A percentile compares a stretch with the other conserved stretches of the same genome.
Conservation (phyloP, 2,329 filamentous ascomycete species). For the Aureobasidium pullulans region DNA sequence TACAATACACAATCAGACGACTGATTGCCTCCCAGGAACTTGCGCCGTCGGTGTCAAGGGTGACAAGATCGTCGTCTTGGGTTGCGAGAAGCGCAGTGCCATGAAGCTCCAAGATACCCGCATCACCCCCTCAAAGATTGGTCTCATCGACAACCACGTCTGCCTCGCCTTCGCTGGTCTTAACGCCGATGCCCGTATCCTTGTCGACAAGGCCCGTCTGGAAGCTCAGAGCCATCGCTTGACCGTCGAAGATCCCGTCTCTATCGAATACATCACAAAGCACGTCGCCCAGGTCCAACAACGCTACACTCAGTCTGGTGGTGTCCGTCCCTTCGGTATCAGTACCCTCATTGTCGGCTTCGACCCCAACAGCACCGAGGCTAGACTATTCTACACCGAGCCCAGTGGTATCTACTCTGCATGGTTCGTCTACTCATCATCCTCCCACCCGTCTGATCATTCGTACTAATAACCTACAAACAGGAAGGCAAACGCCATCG, state of each 20-base stretch:
- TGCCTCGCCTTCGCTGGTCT: conserved; percentile 95
- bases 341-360: conserved; percentile 98
- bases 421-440: conserved; percentile 55
- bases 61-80: conserved; percentile 84
- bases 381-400: conserved; percentile 94
- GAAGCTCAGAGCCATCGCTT: conserved; percentile 96
- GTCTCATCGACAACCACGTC: conserved; percentile 89
- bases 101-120: conserved; percentile 99
- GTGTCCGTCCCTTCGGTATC: conserved; percentile 97
- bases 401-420: conserved; percentile 99
- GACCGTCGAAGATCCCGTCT: conserved; percentile 94
- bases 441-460: not conserved
- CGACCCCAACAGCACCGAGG: conserved; percentile 82
- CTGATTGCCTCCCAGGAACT: conserved; percentile 55
- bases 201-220: conserved; percentile 95
- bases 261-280: conserved; percentile 99
- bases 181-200: conserved; percentile 94
- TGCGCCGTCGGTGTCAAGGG: conserved; percentile 98
- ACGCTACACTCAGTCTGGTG: conserved; percentile 96
- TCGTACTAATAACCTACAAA: conserved; percentile 3
- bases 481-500: conserved; percentile 99
- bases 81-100: conserved; percentile 96
- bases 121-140: conserved; percentile 98
- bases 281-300: conserved; percentile 97
- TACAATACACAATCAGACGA: not conserved